A percentile compares a stretch with the other conserved stretches of the same genome.
phyloP scores from a whole-genome alignment of 257 asterid genomes.

The Fraxinus pennsylvanica region DNA sequence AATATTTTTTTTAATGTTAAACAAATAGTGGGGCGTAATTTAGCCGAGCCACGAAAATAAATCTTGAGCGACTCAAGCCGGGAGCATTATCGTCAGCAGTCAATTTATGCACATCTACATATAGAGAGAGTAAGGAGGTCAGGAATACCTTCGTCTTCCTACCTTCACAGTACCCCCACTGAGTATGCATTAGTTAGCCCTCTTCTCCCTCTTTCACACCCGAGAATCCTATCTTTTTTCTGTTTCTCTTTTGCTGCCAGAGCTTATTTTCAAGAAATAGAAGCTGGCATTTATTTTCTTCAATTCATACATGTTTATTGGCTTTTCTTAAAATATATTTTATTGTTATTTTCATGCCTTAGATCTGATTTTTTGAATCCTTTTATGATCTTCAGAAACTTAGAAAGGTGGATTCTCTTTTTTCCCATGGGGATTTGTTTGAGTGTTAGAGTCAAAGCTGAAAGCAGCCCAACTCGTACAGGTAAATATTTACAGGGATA shows the following conservation, averaged over 20 bases:
- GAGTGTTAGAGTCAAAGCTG: slow-evolving; percentile 42
- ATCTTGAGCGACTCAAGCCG: neutral
- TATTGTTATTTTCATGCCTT: neutral
- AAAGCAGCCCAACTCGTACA: slow-evolving; percentile 31
- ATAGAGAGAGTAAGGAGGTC: neutral
- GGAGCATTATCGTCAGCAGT: slow-evolving; percentile 1
- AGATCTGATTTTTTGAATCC: slow-evolving; percentile 18
- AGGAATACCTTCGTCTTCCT: slow-evolving; percentile 25
- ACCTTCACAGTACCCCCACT: slow-evolving; percentile 2
- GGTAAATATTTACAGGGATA: slow-evolving; percentile 15
- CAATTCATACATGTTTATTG: slow-evolving; percentile 7
- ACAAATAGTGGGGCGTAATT: neutral
- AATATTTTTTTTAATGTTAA: too few species aligned
- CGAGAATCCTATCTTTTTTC: neutral
- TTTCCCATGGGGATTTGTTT: slow-evolving; percentile 41
- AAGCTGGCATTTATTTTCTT: slow-evolving; percentile 8
- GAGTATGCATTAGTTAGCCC: neutral
- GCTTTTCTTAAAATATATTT: neutral
- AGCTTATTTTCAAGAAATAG: neutral
- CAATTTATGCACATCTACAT: neutral
- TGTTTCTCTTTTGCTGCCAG: neutral
- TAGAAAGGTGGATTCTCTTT: neutral
- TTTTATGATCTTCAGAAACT: slow-evolving; percentile 24
- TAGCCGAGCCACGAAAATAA: neutral
- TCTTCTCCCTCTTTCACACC: neutral